A percentile compares a stretch with the other conserved stretches of the same genome.
phyloP scores from a whole-genome alignment of 495 filamentous ascomycete species.

The Aspergillus haitiensis region DNA sequence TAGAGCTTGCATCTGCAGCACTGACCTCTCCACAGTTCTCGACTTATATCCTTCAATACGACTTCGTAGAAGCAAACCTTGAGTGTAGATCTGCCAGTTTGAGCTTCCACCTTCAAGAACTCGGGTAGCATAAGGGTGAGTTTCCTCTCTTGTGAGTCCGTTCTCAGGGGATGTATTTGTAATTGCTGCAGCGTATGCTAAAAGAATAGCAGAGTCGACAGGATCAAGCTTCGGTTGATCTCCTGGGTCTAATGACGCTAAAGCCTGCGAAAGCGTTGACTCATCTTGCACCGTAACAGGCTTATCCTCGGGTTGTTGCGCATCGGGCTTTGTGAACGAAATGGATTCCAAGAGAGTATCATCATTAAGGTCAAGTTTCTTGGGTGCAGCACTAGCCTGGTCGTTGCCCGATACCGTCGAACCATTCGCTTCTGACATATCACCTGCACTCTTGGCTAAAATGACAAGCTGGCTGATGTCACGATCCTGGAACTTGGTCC shows the following conservation, averaged over 20 bases:
- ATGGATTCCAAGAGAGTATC: constrained; percentile 91
- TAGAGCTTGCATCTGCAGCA: constrained; percentile 92
- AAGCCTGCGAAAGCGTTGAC: constrained; percentile 54
- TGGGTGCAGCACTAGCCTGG: constrained; percentile 48
- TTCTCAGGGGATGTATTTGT: constrained; percentile 83
- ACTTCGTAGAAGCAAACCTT: constrained; percentile 83
- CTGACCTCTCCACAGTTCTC: constrained; percentile 80
- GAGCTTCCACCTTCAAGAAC: constrained; percentile 86
- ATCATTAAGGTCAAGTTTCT: constrained; percentile 76
- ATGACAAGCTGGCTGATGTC: constrained; percentile 91
- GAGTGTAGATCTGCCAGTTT: constrained; percentile 98
- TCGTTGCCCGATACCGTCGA: constrained; percentile 7
- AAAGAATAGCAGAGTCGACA: constrained; percentile 79
- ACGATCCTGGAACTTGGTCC: constrained; percentile 88
- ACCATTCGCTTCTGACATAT: constrained; percentile 16
- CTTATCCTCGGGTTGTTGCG: constrained; percentile 34
- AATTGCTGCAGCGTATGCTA: constrained; percentile 79
- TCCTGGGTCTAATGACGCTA: constrained; percentile 68
- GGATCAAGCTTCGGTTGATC: constrained; percentile 81
- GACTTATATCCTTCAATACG: constrained; percentile 84
- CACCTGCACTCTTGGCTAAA: constrained; percentile 68
- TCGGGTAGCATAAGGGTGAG: constrained; percentile 83
- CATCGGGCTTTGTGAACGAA: constrained; percentile 64
- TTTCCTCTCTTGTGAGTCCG: constrained; percentile 86
- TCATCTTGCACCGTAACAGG: constrained; percentile 47